Base-by-base conservation (phyloP, 805 yeast genomes). In the Metschnikowia cubensis region DNA sequence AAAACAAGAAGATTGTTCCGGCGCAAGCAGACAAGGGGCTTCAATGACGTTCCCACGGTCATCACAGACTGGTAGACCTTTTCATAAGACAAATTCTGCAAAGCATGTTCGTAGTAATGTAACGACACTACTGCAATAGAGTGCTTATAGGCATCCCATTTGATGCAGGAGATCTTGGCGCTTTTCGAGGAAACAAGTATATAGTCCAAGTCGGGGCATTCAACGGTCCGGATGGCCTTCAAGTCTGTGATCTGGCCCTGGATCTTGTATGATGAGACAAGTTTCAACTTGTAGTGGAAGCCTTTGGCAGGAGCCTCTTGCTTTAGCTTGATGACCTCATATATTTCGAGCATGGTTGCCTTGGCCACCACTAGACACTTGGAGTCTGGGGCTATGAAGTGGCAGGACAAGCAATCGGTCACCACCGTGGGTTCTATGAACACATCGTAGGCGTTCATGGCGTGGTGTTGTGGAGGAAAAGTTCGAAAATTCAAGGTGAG, bases 371-470 rank as follows among this genome's bases (percentile, higher is more conserved):
- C 69, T 59, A 91, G 70, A 56, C 85, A 86, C 55, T 73, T 74
- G 33, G 60, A 63, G 1, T 66, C 62, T 0, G 77, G 60, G 2
- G 71, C 67, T 1, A 81, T 74, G 57, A 81, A 78, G 53, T 79
- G 65, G 42, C 85, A 80, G 6, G 80, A 70, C 21, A 83, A 55
- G 42, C 85, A 75, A 53, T 80, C 81, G n/a, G 84, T 66, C 35
- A 87, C 88, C 56, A 83, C 79, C 1, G 95, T 74, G 2, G 96
- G 95, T 57, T 81, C 86, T 43, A 87, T 75, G 57, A 89, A 75
- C 64, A 87, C 89, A 56, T 85, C 82, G 65, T 86, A 87, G 14
- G 86, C 85, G 59, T 89, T 89, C 97, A 89, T 89, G 38, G 43
- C 35, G n/a, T 32, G 29, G 14, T 35, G 21, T 17, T 40, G 49